A percentile compares a stretch with the other conserved stretches of the same genome.
These are phyloP conservation scores for Lachnellula cervina DNA, from an alignment of 2,329 filamentous ascomycete genomes.

Conservation along the genomic window DNA sequence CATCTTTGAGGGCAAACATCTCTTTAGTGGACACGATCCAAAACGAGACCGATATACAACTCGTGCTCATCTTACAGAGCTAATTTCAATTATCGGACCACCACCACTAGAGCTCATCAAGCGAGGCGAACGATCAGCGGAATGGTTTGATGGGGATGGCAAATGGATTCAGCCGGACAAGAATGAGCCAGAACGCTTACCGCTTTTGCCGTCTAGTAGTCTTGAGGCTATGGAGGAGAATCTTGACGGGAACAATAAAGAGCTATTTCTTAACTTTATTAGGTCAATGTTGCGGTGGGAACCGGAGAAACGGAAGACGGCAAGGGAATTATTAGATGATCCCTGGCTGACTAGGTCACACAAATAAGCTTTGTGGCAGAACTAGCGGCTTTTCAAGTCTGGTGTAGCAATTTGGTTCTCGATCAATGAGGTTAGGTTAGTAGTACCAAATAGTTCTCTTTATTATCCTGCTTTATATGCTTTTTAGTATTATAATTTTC, in stretches of 20 bases:
- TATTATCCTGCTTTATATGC: no score
- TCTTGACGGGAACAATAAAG: slow-evolving; percentile 13
- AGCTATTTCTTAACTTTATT: slow-evolving; percentile 14
- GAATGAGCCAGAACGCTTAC: slow-evolving; percentile 12
- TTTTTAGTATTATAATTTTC: no score
- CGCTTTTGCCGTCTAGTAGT: slow-evolving; percentile 14
- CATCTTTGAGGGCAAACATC: slow-evolving; percentile 17
- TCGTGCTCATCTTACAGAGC: slow-evolving; percentile 16
- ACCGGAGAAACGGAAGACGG: slow-evolving; percentile 16
- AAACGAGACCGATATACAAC: slow-evolving; percentile 12
- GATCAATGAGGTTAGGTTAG: no score
- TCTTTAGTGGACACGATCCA: slow-evolving; percentile 14
- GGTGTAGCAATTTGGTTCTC: no score
- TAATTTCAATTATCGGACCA: slow-evolving; percentile 19
- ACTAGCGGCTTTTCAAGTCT: no score
- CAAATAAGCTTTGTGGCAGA: not conserved
- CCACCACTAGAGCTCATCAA: slow-evolving; percentile 12
- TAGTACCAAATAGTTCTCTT: no score
- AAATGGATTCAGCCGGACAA: slow-evolving; percentile 15
- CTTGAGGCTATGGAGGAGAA: slow-evolving; percentile 13
- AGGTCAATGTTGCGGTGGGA: slow-evolving; percentile 17
- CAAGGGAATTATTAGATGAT: slow-evolving; percentile 13
- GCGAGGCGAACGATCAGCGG: slow-evolving; percentile 7
- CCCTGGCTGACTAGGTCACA: slow-evolving; percentile 12
- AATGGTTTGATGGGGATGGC: slow-evolving; percentile 14